These are phyloP conservation scores for Amanita rubescens DNA, from an alignment of 768 basidiomycete species.

Conservation along the genomic window DNA sequence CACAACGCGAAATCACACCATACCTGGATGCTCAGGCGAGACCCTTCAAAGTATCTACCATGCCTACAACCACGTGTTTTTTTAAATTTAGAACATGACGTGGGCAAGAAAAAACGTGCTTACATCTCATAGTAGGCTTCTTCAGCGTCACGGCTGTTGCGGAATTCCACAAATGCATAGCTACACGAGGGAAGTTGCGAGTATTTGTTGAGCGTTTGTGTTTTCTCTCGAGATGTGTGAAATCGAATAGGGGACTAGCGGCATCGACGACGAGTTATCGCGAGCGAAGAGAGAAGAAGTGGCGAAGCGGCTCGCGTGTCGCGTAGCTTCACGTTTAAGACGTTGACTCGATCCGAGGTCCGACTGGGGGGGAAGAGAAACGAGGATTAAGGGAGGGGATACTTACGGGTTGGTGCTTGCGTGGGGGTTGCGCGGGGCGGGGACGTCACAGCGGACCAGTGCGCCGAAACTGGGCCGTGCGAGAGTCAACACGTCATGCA, in stretches of 20 bases:
- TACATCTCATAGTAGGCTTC: conserved; percentile 33
- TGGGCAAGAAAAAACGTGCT: conserved; percentile 4
- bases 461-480: conserved; percentile 56
- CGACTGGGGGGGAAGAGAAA: conserved; percentile 17
- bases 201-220: conserved; percentile 27
- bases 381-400: conserved; percentile 14
- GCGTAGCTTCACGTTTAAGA: conserved; percentile 13
- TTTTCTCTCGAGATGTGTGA: conserved; percentile 11
- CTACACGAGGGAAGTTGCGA: conserved; percentile 23
- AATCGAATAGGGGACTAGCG: conserved; percentile 11
- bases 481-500: neutral
- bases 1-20: neutral
- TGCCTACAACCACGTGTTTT: conserved; percentile 20
- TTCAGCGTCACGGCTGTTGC: conserved; percentile 29
- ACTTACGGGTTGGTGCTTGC: conserved; percentile 81
- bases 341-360: conserved; percentile 27
- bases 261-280: conserved; percentile 13
- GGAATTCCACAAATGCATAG: conserved; percentile 33
- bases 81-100: neutral
- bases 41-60: conserved; percentile 31
- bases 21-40: conserved; percentile 29
- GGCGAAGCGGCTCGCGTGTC: conserved; percentile 14
- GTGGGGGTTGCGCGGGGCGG: conserved; percentile 74
- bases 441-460: conserved; percentile 84
- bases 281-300: conserved; percentile 19